Percentiles rank a stretch among this genome's conserved stretches.
Conservation (phyloP, 2,329 filamentous ascomycete genomes). For the Mycosphaerelloides madeirae region DNA sequence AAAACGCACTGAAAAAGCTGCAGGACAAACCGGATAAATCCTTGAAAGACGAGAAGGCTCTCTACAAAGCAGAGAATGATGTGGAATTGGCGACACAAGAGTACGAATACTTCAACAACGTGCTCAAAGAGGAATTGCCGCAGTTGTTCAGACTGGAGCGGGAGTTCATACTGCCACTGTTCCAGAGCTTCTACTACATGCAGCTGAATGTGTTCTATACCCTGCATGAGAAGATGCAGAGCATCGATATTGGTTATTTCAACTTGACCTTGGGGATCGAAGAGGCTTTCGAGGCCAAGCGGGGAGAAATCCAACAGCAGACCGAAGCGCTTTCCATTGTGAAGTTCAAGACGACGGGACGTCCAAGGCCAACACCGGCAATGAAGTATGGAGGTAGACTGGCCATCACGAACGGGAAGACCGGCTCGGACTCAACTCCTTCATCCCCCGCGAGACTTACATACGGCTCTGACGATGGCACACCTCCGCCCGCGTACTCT, state of each 20-base stretch:
- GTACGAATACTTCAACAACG: constrained; percentile 95
- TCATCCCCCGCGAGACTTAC: constrained; percentile 17
- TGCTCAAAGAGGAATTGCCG: constrained; percentile 92
- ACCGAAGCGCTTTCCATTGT: constrained; percentile 81
- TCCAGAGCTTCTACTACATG: constrained; percentile 99
- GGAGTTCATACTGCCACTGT: constrained; percentile 93
- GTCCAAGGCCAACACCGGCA: constrained; percentile 46
- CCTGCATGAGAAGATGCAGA: constrained; percentile 95
- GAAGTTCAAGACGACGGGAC: constrained; percentile 85
- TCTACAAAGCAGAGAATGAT: constrained; percentile 92
- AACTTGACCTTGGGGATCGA: constrained; percentile 86
- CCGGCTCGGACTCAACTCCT: constrained; percentile 7
- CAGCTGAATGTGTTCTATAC: constrained; percentile 99
- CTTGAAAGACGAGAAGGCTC: constrained; percentile 92
- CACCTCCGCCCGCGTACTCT: constrained; percentile 28
- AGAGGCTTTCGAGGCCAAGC: constrained; percentile 83
- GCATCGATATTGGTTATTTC: constrained; percentile 95
- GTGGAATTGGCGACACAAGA: constrained; percentile 89
- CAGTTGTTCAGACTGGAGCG: constrained; percentile 84
- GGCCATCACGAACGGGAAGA: constrained; percentile 31
- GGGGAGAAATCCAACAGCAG: constrained; percentile 78
- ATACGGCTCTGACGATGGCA: constrained; percentile 5
- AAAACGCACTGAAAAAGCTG: constrained; percentile 79
- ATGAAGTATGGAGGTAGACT: constrained; percentile 47
- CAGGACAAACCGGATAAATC: constrained; percentile 97